Percentiles rank a stretch among this genome's conserved stretches.
Evolutionary conservation across 345 rosid species (phyloP).

Genomic region (Brassica incana): DNA sequence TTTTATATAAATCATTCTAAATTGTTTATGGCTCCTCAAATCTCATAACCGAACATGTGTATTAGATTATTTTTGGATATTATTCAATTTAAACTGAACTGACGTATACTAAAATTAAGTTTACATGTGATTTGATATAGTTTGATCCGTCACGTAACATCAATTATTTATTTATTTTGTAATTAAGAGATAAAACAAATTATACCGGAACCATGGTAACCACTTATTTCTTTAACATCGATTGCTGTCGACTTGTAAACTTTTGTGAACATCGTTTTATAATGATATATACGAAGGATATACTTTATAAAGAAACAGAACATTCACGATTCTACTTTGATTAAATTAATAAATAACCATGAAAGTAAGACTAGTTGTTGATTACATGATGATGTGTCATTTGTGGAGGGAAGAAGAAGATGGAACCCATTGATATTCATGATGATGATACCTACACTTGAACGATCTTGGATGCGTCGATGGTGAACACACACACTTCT

Average conservation of each 20-base stretch:
- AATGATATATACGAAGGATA: not conserved
- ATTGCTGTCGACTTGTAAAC: not conserved
- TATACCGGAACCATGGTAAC: not conserved
- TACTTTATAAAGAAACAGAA: not conserved
- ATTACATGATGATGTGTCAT: conserved; percentile 27
- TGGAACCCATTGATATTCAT: conserved; percentile 53
- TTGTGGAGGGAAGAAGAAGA: conserved; percentile 26
- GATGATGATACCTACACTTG: conserved; percentile 72
- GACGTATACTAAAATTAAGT: not conserved
- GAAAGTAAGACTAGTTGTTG: not conserved
- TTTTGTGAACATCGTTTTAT: conserved; percentile 11
- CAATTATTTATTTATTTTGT: not conserved
- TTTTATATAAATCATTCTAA: too few relatives aligned
- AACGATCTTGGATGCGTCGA: conserved; percentile 80
- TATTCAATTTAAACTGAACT: not conserved
- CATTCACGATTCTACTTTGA: not conserved
- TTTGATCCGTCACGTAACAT: conserved; percentile 9
- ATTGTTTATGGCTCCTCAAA: too few relatives aligned
- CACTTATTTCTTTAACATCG: not conserved
- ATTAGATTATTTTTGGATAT: not conserved
- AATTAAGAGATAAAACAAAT: not conserved
- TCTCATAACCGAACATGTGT: too few relatives aligned
- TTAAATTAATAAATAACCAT: not conserved
- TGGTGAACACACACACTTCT: conserved; percentile 69
- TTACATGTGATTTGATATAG: too few relatives aligned